Evolutionary conservation across 441 rosid species (phyloP), one percentile per base, ranked within the genome.

Genomic region (Raphanus hybrid): DNA sequence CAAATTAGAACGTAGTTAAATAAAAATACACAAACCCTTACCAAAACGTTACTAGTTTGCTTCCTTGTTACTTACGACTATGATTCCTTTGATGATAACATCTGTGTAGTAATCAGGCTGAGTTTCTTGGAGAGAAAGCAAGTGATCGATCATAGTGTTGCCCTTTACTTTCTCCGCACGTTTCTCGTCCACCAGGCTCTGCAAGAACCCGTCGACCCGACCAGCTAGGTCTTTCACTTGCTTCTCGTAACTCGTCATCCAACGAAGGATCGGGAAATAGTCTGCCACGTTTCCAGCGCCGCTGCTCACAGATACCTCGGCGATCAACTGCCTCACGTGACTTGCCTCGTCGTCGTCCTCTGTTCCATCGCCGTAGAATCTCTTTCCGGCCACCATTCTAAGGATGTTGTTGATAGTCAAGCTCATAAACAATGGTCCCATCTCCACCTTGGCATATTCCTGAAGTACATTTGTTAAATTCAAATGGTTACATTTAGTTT

Each of bases 51-150:
- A 67, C 61, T 18, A 6, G 1, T 6, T 2, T n/a, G 3, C 9
- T 61, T 6, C 8, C 12, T 7, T 55, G 12, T 55, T 55, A 57
- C 61, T 78, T 64, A 87, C 93, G 74, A 75, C 57, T n/a, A 78
- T 52, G 11, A 87, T 70, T 9, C 86, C 90, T 82, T 86, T 85
- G 78, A 89, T 87, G 16, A 79, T 86, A 15, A 78, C 81, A 60
- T 91, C 89, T 0, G 79, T 74, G 71, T 84, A 89, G 60, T 82
- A 74, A 10, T 78, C 82, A 0, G 61, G 61, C n/a, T 57, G 61
- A 57, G 80, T 78, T 60, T 86, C 83, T 67, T 84, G 88, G 45
- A 84, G 74, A 10, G 90, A 77, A 55, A 87, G 83, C 54, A 87
- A 67, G 57, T 85, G 87, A 69, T 79, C 80, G 8, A 89, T 84